These are phyloP conservation scores for Xylaria sp. DNA, from an alignment of 2,329 filamentous ascomycete species.

Conservation along the genomic window DNA sequence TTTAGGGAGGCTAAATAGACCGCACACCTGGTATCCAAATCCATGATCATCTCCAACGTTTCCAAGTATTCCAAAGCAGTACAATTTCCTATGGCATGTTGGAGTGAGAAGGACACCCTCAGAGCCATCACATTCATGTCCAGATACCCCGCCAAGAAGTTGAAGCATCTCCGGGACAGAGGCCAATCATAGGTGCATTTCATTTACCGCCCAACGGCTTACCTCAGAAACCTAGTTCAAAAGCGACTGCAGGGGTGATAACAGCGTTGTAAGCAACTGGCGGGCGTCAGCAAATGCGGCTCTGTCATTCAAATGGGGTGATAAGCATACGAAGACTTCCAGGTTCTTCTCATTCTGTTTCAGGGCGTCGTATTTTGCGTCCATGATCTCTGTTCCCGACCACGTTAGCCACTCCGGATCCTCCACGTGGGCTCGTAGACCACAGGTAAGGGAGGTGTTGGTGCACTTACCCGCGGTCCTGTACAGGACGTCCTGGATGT, in stretches of 20 bases:
- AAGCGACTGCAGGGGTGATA: slow-evolving; percentile 14
- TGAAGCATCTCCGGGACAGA: too few species aligned
- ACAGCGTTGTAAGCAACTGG: slow-evolving; percentile 17
- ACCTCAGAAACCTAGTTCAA: slow-evolving; percentile 1
- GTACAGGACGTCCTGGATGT: slow-evolving; percentile 14
- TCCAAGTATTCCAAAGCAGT: neutral
- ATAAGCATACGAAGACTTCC: slow-evolving; percentile 3
- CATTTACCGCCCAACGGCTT: neutral
- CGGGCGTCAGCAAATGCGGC: neutral
- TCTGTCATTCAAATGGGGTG: too few species aligned
- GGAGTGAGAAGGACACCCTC: neutral
- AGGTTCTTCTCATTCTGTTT: slow-evolving; percentile 9
- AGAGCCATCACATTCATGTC: neutral
- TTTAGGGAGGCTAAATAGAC: neutral
- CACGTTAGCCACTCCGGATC: neutral
- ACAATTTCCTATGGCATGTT: too few species aligned
- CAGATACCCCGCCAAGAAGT: too few species aligned
- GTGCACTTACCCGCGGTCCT: slow-evolving; percentile 11
- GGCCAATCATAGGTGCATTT: too few species aligned
- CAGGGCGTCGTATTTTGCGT: slow-evolving; percentile 13
- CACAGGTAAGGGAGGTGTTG: neutral
- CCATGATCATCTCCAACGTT: neutral
- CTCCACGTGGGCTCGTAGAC: neutral
- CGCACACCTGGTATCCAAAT: neutral
- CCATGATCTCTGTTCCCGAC: slow-evolving; percentile 9